Evolutionary conservation across 75 land plant species (phyloP).

Genomic region (Isoetes taiwanensis): DNA sequence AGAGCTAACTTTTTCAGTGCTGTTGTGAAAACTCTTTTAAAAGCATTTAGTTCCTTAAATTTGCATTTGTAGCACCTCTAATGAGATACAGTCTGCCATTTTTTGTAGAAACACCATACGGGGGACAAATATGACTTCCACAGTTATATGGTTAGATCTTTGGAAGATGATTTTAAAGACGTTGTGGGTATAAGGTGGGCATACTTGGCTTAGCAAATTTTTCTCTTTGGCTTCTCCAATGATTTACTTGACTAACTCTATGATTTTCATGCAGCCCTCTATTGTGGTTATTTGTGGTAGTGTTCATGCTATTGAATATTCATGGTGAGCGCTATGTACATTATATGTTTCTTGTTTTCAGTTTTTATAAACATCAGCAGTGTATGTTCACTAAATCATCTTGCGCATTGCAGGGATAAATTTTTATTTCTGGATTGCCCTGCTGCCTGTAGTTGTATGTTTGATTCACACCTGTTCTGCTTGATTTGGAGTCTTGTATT

Average conservation of each 20-base stretch:
- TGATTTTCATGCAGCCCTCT: slow-evolving; percentile 11
- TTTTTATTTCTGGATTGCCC: slow-evolving; percentile 77
- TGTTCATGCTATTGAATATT: slow-evolving; percentile 19
- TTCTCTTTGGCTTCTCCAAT: too few relatives aligned
- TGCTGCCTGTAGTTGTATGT: slow-evolving; percentile 68
- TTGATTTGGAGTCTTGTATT: too few relatives aligned
- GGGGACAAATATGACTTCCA: slow-evolving; percentile 62
- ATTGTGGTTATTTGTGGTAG: slow-evolving; percentile 13
- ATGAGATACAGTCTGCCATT: background rate
- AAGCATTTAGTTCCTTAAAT: background rate
- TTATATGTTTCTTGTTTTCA: background rate
- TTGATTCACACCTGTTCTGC: background rate
- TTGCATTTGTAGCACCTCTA: background rate
- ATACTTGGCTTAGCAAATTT: too few relatives aligned
- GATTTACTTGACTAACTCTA: too few relatives aligned
- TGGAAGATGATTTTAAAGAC: slow-evolving; percentile 79
- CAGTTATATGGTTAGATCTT: slow-evolving; percentile 64
- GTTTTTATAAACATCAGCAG: background rate
- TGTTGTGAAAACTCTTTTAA: background rate
- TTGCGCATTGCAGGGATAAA: slow-evolving; percentile 63
- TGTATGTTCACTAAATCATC: background rate
- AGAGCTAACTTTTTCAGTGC: too few relatives aligned
- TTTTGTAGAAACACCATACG: slow-evolving; percentile 54
- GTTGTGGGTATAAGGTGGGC: slow-evolving; percentile 76
- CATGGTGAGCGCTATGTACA: slow-evolving; percentile 10